Evolutionary conservation across 805 yeast species (phyloP), one percentile per base, ranked within the genome.

Genomic region (Kodamaea laetipori): DNA sequence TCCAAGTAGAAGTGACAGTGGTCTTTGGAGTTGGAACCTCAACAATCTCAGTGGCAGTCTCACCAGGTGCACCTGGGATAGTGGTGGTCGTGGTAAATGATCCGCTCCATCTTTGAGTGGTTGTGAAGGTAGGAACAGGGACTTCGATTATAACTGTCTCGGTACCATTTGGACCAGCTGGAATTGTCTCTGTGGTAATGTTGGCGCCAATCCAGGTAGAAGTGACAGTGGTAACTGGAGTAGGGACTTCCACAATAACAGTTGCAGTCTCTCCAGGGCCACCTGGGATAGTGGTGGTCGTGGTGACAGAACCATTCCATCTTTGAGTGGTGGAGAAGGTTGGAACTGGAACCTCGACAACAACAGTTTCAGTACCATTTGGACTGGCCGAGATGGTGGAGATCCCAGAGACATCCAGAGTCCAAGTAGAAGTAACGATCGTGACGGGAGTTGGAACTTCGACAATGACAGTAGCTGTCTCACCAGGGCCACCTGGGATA

Each of bases 401-500:
- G 4, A 50, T 48, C 7, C 26, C 18, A 4, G 52, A 41, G 4
- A 38, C 23, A 6, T 36, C 51, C 6, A 57, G 24, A 3, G 53
- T 42, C 15, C 15, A 16, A 3, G 52, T 52, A 19, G 48, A 35
- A 33, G 42, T 16, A 3, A 36, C 16, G 9, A 47, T 44, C 9
- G 37, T 34, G 4, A 47, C 44, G 15, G 53, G 47, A 17, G 25
- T 37, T 21, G 56, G 55, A 12, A 41, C 37, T 4, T 46, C 45
- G n/a, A 52, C 47, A 26, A 47, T 17, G 11, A 53, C 50, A 9
- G 57, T 46, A 19, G 35, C 45, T 17, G 39, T 43, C 5, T 50
- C 54, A 3, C 16, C 36, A 7, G 19, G 25, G 9, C 37, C 15
- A 51, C 41, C 3, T 49, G 41, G 15, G 4, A 33, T 39, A 15